A percentile compares a stretch with the other conserved stretches of the same genome.
These are phyloP conservation scores for Penicillium paradoxum DNA, from an alignment of 495 filamentous ascomycete species.

Conservation along the genomic window DNA sequence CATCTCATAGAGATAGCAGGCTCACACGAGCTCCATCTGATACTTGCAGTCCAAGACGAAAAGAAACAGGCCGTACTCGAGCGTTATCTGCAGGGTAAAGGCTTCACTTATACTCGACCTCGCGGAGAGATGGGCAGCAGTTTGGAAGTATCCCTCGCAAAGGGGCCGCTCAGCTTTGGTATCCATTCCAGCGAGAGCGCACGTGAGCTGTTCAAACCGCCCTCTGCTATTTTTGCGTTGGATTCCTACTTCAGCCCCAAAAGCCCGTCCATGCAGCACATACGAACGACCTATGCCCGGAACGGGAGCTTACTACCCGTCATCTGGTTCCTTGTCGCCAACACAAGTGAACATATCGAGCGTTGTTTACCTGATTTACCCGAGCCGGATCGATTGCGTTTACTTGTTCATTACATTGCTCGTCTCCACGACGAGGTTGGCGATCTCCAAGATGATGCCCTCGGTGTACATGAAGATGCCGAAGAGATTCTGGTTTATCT, in stretches of 20 bases:
- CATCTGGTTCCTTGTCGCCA: slow-evolving; percentile 49
- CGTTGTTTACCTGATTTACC: slow-evolving; percentile 44
- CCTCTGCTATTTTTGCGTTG: slow-evolving; percentile 49
- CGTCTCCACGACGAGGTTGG: slow-evolving; percentile 43
- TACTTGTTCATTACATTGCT: slow-evolving; percentile 36
- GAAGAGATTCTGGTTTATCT: slow-evolving; percentile 40
- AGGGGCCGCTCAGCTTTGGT: slow-evolving; percentile 43
- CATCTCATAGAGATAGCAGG: slow-evolving; percentile 45
- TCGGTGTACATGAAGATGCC: slow-evolving; percentile 40
- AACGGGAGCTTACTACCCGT: slow-evolving; percentile 42
- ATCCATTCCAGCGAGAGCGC: slow-evolving; percentile 42
- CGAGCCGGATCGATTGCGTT: slow-evolving; percentile 32
- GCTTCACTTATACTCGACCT: slow-evolving; percentile 39
- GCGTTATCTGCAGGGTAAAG: slow-evolving; percentile 47
- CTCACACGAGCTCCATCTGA: slow-evolving; percentile 40
- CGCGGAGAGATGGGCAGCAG: slow-evolving; percentile 37
- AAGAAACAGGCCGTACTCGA: slow-evolving; percentile 47
- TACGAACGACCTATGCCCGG: slow-evolving; percentile 40
- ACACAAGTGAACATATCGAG: slow-evolving; percentile 54
- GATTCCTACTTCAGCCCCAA: slow-evolving; percentile 45
- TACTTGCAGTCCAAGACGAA: slow-evolving; percentile 40
- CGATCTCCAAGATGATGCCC: slow-evolving; percentile 44
- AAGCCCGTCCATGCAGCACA: slow-evolving; percentile 36
- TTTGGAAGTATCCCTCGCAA: slow-evolving; percentile 31
- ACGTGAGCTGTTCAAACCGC: slow-evolving; percentile 35